Evolutionary conservation across 257 asterid genomes (phyloP).

Genomic region (Solanum raphanifolium): DNA sequence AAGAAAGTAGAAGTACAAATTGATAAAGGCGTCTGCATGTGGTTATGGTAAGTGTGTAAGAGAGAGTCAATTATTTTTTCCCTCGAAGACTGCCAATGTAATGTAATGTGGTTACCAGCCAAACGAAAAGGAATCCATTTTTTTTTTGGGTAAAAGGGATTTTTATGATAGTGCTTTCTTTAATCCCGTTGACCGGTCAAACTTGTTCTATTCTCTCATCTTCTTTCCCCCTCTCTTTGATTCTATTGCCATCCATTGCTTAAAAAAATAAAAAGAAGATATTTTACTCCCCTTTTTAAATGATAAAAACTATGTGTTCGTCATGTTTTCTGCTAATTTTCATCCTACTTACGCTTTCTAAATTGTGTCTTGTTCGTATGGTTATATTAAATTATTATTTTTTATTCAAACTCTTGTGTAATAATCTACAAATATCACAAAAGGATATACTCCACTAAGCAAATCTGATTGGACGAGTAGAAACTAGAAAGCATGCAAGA

Average conservation of each 20-base stretch:
- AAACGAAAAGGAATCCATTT: slow-evolving; percentile 30
- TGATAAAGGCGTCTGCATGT: slow-evolving; percentile 3
- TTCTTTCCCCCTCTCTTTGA: neutral
- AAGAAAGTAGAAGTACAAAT: neutral
- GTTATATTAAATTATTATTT: no score
- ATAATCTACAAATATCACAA: neutral
- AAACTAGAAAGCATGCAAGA: neutral
- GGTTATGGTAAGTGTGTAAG: slow-evolving; percentile 2
- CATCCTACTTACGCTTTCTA: neutral
- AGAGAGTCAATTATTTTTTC: neutral
- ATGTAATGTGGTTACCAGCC: neutral
- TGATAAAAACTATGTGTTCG: neutral
- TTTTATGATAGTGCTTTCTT: slow-evolving; percentile 7
- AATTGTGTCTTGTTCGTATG: neutral
- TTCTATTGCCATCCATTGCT: neutral
- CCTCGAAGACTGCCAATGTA: slow-evolving; percentile 26
- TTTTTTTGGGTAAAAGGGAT: slow-evolving; percentile 40
- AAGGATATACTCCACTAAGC: neutral
- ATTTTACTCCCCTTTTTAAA: neutral
- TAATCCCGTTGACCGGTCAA: slow-evolving; percentile 41
- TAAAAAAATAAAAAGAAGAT: neutral
- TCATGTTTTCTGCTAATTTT: neutral
- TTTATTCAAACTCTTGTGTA: neutral
- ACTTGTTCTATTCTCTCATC: slow-evolving; percentile 22
- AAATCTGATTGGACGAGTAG: neutral